Evolutionary conservation across 1,139 yeast genomes (phyloP), one percentile per base, ranked within the genome.

Genomic region (Debaryomycetaceae sp.): DNA sequence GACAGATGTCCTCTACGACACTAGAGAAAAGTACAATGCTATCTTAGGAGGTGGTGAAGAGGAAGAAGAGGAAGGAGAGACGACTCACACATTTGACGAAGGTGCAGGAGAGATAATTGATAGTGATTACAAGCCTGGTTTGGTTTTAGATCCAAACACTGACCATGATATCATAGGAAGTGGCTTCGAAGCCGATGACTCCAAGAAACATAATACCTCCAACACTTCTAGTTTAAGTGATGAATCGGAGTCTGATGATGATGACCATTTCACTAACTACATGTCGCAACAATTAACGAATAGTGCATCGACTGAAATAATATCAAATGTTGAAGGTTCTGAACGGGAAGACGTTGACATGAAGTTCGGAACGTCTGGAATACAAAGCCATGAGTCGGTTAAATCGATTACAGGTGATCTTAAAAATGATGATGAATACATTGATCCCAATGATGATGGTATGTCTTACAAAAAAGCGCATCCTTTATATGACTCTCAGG

Each of bases 21-120:
- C 95, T 2, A 76, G 98, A 48, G 96, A 89, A 56, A 91, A 89
- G 65, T 92, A 92, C 63, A 92, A 92, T 62, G 91, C 96, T n/a
- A 86, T 92, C 30, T 72, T 92, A 28, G 98, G 98, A 9, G 96
- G 95, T 26, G 73, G 70, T 5, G 71, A 64, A 19, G 71, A 66
- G 26, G 68, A 61, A 22, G 68, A 58, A 1, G 68, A 60, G 9
- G 71, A 63, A 7, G 70, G 60, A 5, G 74, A 68, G 15, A 58
- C 51, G 65, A 70, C 55, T 56, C 74, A 54, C 39, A 66, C 74
- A 1, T 68, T 68, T 49, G 85, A 83, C 40, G 81, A 75, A 50
- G 81, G 78, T 18, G 69, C 70, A 34, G 73, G 73, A 6, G 78
- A 73, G 42, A 66, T 67, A 19, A 73, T 55, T 33, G 73, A 67